Conservation (phyloP, 305 asterid genomes). For the Lippia alba region DNA sequence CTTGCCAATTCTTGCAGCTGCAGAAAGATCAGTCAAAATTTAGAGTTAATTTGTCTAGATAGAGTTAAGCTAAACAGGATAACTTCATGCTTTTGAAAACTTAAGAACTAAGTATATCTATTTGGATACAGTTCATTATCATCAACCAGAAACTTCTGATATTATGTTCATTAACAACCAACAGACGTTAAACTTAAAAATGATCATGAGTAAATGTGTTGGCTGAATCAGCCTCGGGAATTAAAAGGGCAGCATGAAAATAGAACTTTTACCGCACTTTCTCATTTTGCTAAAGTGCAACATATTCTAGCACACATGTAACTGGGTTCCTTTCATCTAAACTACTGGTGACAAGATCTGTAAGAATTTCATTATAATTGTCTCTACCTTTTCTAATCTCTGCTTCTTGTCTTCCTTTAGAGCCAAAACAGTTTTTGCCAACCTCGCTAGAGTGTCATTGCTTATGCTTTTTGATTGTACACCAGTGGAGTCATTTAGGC, state of each 20-base stretch:
- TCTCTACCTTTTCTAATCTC: constrained; percentile 74
- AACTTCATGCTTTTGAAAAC: constrained; percentile 10
- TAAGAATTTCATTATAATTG: background rate
- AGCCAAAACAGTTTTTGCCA: constrained; percentile 78
- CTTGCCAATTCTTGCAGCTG: constrained; percentile 97
- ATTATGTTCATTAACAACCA: background rate
- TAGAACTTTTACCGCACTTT: too few species aligned
- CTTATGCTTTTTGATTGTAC: constrained; percentile 92
- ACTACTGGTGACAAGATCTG: too few species aligned
- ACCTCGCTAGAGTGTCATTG: constrained; percentile 73
- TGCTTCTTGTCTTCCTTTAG: constrained; percentile 83
- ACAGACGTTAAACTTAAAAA: constrained; percentile 4
- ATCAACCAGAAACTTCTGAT: constrained; percentile 13
- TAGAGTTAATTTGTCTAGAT: background rate
- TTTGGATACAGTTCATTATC: background rate
- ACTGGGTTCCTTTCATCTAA: too few species aligned
- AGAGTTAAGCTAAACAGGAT: constrained; percentile 9
- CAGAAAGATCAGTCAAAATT: constrained; percentile 30
- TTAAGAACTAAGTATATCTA: background rate
- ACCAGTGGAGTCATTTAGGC: constrained; percentile 77
- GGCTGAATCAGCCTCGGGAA: too few species aligned
- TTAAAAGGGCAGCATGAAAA: too few species aligned
- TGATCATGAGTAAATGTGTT: too few species aligned
- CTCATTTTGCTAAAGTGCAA: too few species aligned
- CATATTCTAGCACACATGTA: too few species aligned